Base-by-base conservation (phyloP, 2,329 filamentous ascomycete genomes). In the Botrytis elliptica region DNA sequence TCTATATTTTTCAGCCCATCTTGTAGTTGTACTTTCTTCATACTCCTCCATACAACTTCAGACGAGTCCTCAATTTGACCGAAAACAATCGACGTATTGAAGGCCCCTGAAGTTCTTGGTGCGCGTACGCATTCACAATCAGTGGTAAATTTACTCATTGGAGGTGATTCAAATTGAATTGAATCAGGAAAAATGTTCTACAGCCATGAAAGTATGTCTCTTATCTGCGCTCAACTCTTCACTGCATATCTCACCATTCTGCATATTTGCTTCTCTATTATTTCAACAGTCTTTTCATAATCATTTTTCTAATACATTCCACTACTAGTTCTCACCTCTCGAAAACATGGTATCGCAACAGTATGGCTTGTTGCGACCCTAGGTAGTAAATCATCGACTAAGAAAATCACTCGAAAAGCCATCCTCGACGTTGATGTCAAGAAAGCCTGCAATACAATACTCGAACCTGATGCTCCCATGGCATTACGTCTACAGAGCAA, bases 291-390 rank as follows among this genome's bases (percentile, higher is more conserved):
- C 14, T 38, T 38, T n/a, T n/a, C 6, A n/a, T 57, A 18, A n/a
- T 8, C 4, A 22, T 46, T 33, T 18, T 38, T 7, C n/a, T 65
- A 63, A 65, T 20, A 25, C 18, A 65, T 20, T 20, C 18, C 3
- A 64, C 6, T 46, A 33, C 18, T 73, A 91, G 89, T 99, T 74
- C 89, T 99, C 72, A 96, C 91, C 5, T 95, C 89, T 75, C 90
- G 90, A 80, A 92, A 96, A 81, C 93, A 98, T 88, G 96, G 96
- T 73, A 93, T 99, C 73, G 92, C 95, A 22, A 99, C 95, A 3
- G 91, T 99, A 75, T 99, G 96, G 95, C 90, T 98, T 60, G 91
- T 97, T 60, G 96, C 96, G 60, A 99, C 95, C 0, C 88, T 97
- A 2, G 94, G 94, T 29, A 87, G 89, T 7, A 93, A 90, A 77